Base-by-base conservation (phyloP, 2,329 filamentous ascomycete genomes). In the Calonectria hawksworthii region DNA sequence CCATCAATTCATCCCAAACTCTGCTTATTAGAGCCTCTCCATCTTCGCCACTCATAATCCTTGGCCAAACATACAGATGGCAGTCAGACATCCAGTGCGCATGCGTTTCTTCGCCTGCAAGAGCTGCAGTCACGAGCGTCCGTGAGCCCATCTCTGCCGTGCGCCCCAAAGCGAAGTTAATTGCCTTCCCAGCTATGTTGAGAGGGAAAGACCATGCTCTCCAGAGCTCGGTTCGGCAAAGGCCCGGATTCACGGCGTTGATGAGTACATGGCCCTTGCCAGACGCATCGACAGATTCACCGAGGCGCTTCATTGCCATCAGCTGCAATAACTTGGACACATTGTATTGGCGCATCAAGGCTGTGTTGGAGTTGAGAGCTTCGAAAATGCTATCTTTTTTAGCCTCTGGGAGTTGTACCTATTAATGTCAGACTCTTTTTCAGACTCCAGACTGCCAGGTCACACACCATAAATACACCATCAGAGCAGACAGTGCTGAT, bases 1-100 rank as follows among this genome's bases (percentile, higher is more conserved):
- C 84, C 74, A 86, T 61, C 76, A 90, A 75, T 81, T 90, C 87
- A 21, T 78, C 82, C 80, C 84, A 90, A 3, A 88, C 79, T 72
- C 81, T 84, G 59, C 80, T 78, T 72, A 86, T 86, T 68, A 82
- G 73, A 67, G 81, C 68, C 47, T 80, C 77, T 0, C 87, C 88
- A 41, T 87, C 83, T 7, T 84, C 80, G 7, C 86, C 82, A 9
- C 77, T 68, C 79, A 84, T 82, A 8, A 75, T 50, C 13, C 70
- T 66, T 7, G 82, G 80, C 63, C 77, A 76, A 30, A 64, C 54
- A 36, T 77, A 73, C 23, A 85, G 71, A 32, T 75, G 71, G 18
- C 83, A 85, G 30, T 85, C 80, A 52, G 83, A 82, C 75, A 89
- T 82, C 75, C 86, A 88, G 44, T 81, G 77, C 5, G 88, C 87